Evolutionary conservation across 768 basidiomycete genomes (phyloP).

Genomic region (Lactarius pseudohatsudake): DNA sequence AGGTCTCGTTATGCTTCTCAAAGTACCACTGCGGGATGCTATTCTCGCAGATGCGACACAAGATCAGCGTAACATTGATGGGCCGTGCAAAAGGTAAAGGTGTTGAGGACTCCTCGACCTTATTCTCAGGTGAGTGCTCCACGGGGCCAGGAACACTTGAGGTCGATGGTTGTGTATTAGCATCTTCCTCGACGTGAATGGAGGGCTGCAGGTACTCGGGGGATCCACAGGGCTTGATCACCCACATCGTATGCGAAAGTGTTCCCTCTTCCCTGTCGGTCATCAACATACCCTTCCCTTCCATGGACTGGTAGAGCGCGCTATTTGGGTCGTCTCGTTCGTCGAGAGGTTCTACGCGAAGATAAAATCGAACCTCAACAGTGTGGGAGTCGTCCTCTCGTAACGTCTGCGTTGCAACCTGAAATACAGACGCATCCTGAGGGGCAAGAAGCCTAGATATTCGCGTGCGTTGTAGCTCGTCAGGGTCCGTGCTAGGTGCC

Average conservation of each 20-base stretch:
- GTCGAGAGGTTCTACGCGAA: constrained; percentile 67
- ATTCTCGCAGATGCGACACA: constrained; percentile 97
- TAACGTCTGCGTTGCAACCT: constrained; percentile 80
- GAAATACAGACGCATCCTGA: constrained; percentile 79
- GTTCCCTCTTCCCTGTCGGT: constrained; percentile 85
- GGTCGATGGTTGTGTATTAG: constrained; percentile 42
- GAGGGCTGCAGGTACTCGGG: constrained; percentile 68
- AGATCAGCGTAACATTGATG: constrained; percentile 78
- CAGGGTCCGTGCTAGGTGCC: constrained; percentile 70
- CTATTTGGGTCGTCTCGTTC: constrained; percentile 51
- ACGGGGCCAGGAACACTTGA: constrained; percentile 33
- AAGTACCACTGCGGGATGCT: constrained; percentile 99
- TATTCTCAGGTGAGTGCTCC: constrained; percentile 11
- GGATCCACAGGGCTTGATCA: constrained; percentile 77
- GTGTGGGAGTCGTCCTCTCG: constrained; percentile 93
- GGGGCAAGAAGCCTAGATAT: constrained; percentile 81
- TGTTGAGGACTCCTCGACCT: constrained; percentile 43
- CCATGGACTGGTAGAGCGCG: constrained; percentile 79
- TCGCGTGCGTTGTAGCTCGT: constrained; percentile 71
- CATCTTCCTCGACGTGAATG: constrained; percentile 53
- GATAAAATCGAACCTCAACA: constrained; percentile 85
- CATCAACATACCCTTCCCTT: constrained; percentile 99
- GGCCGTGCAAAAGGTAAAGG: constrained; percentile 76
- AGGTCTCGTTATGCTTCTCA: constrained; percentile 99
- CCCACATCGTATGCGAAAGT: constrained; percentile 98